phyloP scores from a whole-genome alignment of 2,329 filamentous ascomycete genomes.

The Botrytis hyacinthi region DNA sequence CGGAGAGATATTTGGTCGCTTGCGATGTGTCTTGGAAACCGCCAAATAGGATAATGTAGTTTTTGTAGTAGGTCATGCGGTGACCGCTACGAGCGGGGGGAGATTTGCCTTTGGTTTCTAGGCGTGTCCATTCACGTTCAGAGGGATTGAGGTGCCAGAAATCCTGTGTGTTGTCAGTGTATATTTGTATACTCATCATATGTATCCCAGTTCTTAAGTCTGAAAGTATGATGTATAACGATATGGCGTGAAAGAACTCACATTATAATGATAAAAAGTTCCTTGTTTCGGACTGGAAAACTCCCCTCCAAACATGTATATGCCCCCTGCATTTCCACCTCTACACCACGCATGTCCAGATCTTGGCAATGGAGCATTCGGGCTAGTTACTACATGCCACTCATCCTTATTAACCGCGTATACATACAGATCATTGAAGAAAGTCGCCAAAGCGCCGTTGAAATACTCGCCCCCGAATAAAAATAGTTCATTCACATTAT shows the following conservation, averaged over 20 bases:
- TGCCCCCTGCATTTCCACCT: constrained; percentile 74
- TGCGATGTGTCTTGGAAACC: constrained; percentile 97
- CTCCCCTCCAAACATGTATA: constrained; percentile 94
- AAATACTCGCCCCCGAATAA: constrained; percentile 95
- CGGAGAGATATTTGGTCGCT: constrained; percentile 88
- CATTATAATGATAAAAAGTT: constrained; percentile 98
- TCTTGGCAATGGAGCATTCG: constrained; percentile 85
- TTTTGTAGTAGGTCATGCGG: constrained; percentile 95
- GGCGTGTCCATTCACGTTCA: constrained; percentile 83
- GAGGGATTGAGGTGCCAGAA: constrained; percentile 91
- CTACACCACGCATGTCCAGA: constrained; percentile 95
- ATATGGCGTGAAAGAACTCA: constrained; percentile 27
- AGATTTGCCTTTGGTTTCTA: constrained; percentile 74
- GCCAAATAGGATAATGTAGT: constrained; percentile 93
- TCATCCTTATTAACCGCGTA: constrained; percentile 81
- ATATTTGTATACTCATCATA: background rate
- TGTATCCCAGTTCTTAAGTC: background rate
- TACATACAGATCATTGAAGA: constrained; percentile 65
- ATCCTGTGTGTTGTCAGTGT: constrained; percentile 22
- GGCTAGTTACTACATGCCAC: constrained; percentile 87
- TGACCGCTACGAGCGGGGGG: constrained; percentile 88
- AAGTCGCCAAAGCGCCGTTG: constrained; percentile 80
- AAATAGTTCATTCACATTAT: constrained; percentile 82
- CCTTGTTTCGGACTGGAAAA: constrained; percentile 97
- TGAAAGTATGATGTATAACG: background rate